These are phyloP conservation scores for Amanita rimosa DNA, from an alignment of 768 basidiomycete species.

Conservation along the genomic window DNA sequence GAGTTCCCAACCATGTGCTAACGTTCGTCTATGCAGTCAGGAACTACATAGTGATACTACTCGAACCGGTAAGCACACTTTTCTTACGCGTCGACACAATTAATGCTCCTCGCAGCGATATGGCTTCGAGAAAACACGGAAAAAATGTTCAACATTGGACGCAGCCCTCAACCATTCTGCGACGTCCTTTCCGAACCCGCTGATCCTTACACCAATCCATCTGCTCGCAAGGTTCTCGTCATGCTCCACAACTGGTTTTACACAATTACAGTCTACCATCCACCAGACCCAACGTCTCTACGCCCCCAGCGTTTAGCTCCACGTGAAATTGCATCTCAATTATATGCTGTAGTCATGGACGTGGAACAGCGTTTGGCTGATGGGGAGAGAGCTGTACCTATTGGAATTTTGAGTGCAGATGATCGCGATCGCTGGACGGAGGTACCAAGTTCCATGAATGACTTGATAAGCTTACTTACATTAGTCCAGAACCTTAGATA, in stretches of 20 bases:
- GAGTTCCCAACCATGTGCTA: slow-evolving; percentile 1
- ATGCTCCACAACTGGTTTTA: slow-evolving; percentile 76
- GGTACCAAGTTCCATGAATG: slow-evolving; percentile 27
- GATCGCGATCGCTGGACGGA: slow-evolving; percentile 73
- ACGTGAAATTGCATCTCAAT: slow-evolving; percentile 28
- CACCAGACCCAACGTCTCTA: slow-evolving; percentile 16
- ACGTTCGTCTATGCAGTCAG: slow-evolving; percentile 33
- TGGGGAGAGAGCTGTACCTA: slow-evolving; percentile 46
- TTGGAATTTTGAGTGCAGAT: slow-evolving; percentile 72
- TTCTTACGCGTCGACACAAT: not conserved
- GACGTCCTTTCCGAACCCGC: slow-evolving; percentile 52
- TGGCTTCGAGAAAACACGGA: slow-evolving; percentile 52
- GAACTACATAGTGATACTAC: slow-evolving; percentile 62
- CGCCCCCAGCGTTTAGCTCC: slow-evolving; percentile 22
- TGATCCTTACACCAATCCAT: slow-evolving; percentile 26
- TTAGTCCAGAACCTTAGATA: slow-evolving; percentile 46
- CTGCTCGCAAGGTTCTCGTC: slow-evolving; percentile 50
- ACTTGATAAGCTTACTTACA: slow-evolving; percentile 1
- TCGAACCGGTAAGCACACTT: slow-evolving; percentile 40
- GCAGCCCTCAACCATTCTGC: slow-evolving; percentile 57
- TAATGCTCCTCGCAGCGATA: slow-evolving; percentile 25
- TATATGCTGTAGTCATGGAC: slow-evolving; percentile 43
- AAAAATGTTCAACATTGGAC: slow-evolving; percentile 66
- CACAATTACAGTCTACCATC: slow-evolving; percentile 53
- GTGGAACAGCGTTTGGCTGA: slow-evolving; percentile 35